A percentile compares a stretch with the other conserved stretches of the same genome.
Conservation (phyloP, 139 green algal genomes). For the Trebouxia sp. region DNA sequence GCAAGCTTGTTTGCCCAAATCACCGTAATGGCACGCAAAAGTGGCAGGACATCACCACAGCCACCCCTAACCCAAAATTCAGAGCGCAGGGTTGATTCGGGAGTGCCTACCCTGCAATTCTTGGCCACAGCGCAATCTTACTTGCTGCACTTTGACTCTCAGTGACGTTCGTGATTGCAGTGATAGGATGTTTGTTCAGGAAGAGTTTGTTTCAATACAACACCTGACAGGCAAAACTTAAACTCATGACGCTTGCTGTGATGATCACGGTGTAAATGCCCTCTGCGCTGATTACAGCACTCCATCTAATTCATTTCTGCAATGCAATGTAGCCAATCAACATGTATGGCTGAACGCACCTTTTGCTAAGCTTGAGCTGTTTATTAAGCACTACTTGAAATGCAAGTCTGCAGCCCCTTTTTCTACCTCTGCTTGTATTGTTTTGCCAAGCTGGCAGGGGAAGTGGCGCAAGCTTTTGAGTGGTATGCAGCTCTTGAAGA, state of each 20-base stretch:
- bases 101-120: too few species aligned
- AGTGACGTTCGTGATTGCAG: not conserved
- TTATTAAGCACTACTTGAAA: not conserved
- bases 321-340: not conserved
- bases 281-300: not conserved
- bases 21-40: too few species aligned
- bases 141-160: too few species aligned
- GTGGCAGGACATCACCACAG: too few species aligned
- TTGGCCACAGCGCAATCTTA: too few species aligned
- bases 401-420: not conserved
- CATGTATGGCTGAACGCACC: conserved; percentile 1
- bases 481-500: conserved; percentile 1
- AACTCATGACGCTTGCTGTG: not conserved
- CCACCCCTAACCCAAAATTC: too few species aligned
- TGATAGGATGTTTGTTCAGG: not conserved
- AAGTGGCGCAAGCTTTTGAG: not conserved
- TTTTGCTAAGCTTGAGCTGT: not conserved
- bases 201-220: conserved; percentile 7
- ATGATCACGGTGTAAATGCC: not conserved
- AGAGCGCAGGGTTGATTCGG: too few species aligned
- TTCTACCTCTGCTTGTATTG: not conserved
- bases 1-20: too few species aligned
- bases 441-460: conserved; percentile 3
- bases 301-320: conserved; percentile 4
- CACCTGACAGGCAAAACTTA: not conserved